A percentile compares a stretch with the other conserved stretches of the same genome.
These are phyloP conservation scores for Silene latifolia DNA, from an alignment of 148 eudicot genomes.

Conservation along the genomic window DNA sequence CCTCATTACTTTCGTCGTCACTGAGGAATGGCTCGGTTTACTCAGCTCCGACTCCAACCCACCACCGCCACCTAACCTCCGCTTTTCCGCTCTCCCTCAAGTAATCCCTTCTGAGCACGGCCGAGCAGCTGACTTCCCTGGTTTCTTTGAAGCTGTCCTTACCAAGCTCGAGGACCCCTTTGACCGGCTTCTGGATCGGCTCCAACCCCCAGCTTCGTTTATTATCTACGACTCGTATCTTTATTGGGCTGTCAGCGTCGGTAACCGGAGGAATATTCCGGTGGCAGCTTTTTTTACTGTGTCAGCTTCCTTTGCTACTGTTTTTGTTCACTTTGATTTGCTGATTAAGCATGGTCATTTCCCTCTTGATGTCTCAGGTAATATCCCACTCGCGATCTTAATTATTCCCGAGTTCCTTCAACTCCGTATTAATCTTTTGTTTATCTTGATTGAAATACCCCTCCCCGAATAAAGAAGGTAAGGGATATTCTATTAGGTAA, in stretches of 20 bases:
- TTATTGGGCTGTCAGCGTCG: constrained; percentile 40
- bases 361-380: constrained; percentile 40
- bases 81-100: constrained; percentile 45
- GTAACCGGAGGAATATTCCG: constrained; percentile 44
- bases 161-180: constrained; percentile 49
- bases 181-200: constrained; percentile 42
- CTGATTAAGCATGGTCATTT: constrained; percentile 37
- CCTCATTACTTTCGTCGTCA: constrained; percentile 28
- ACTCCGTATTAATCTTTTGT: too few species aligned
- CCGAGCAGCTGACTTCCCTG: constrained; percentile 36
- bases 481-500: too few species aligned
- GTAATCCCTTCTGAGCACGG: constrained; percentile 54
- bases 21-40: constrained; percentile 48
- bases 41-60: constrained; percentile 28
- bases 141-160: constrained; percentile 32
- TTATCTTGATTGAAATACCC: too few species aligned
- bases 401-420: too few species aligned
- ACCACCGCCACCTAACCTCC: constrained; percentile 25
- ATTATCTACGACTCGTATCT: constrained; percentile 39
- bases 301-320: constrained; percentile 37
- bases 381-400: too few species aligned
- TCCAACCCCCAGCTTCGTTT: constrained; percentile 29
- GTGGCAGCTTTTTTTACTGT: constrained; percentile 40
- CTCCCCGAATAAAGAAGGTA: too few species aligned
- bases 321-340: constrained; percentile 32